Percentiles rank a stretch among this genome's conserved stretches.
Conservation (phyloP, 495 filamentous ascomycete species). For the Hypoxylon crocopeplum region DNA sequence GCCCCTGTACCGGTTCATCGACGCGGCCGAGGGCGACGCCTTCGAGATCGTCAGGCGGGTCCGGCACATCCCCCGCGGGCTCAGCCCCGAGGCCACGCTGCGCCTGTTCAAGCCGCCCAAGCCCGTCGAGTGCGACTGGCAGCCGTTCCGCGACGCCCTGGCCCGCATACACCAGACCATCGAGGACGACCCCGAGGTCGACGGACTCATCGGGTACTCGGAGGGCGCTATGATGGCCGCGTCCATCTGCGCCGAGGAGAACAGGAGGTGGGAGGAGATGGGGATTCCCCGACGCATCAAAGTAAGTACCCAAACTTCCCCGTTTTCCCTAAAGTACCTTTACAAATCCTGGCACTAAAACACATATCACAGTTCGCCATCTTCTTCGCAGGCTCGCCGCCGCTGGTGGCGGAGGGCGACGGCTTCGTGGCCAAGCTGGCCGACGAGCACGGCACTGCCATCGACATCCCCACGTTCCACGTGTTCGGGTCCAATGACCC, state of each 20-base stretch:
- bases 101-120: slow-evolving; percentile 46
- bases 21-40: slow-evolving; percentile 51
- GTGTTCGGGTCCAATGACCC: slow-evolving; percentile 64
- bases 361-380: slow-evolving; percentile 55
- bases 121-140: slow-evolving; percentile 34
- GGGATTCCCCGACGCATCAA: slow-evolving; percentile 57
- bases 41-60: slow-evolving; percentile 57
- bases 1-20: slow-evolving; percentile 59
- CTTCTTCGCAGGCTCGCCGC: slow-evolving; percentile 62
- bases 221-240: slow-evolving; percentile 62
- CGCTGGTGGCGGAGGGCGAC: slow-evolving; percentile 52
- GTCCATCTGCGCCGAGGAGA: slow-evolving; percentile 58
- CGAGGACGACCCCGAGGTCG: slow-evolving; percentile 50
- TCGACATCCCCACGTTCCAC: slow-evolving; percentile 63
- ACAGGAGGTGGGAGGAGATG: slow-evolving; percentile 39
- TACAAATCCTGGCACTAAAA: too few species aligned
- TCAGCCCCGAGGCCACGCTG: slow-evolving; percentile 58
- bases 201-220: slow-evolving; percentile 59
- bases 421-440: slow-evolving; percentile 45
- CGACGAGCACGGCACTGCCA: slow-evolving; percentile 55
- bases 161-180: slow-evolving; percentile 44
- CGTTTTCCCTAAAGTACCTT: too few species aligned
- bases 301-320: slow-evolving; percentile 22
- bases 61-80: slow-evolving; percentile 55
- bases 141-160: slow-evolving; percentile 41